Evolutionary conservation across 176 grass and related monocot genomes (phyloP), one percentile per base, ranked within the genome.

Genomic region (Ampelocalamus luodianensis): DNA sequence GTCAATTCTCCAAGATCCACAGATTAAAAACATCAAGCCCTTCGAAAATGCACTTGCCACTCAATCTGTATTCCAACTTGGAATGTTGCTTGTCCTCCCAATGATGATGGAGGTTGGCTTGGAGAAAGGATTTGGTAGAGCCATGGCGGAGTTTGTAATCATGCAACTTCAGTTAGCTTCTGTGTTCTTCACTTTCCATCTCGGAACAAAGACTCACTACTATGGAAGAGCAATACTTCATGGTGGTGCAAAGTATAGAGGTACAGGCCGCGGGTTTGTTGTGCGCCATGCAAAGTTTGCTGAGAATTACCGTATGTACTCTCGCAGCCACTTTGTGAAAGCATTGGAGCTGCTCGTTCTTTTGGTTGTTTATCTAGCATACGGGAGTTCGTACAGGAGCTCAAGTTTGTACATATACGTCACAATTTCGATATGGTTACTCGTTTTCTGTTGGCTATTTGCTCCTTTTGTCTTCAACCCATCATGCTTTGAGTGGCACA

Each of bases 221-320:
- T 94, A 89, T 49, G 92, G 92, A 22, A 85, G 89, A 43, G 91
- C 92, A 24, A 81, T 94, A 74, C 85, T 94, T 76, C 87, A 94
- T 78, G 92, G 92, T 85, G 89, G 92, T 39, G 89, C 92, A 45
- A 94, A 94, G 65, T 94, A 94, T 76, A 91, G 92, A 87, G 80
- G 48, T 43, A 94, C 92, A 61, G 92, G 92, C 26, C 77, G 89
- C n/a, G 92, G 92, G 11, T 91, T 94, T 83, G 92, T 94, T 66
- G 89, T 94, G 42, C 86, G 84, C 1, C 92, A 94, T 82, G 92
- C 85, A 11, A 94, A 91, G 59, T 94, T 89, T 72, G 83, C 92
- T 83, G 92, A 94, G 87, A 94, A 94, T 79, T 94, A 94, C 62
- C 62, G 92, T 23, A 91, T 94, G 86, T 94, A 94, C 46, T 91